Percentiles rank a stretch among this genome's conserved stretches.
Evolutionary conservation across 352 stramenopile species (phyloP).

Genomic region (Globisporangium heterothallicum): DNA sequence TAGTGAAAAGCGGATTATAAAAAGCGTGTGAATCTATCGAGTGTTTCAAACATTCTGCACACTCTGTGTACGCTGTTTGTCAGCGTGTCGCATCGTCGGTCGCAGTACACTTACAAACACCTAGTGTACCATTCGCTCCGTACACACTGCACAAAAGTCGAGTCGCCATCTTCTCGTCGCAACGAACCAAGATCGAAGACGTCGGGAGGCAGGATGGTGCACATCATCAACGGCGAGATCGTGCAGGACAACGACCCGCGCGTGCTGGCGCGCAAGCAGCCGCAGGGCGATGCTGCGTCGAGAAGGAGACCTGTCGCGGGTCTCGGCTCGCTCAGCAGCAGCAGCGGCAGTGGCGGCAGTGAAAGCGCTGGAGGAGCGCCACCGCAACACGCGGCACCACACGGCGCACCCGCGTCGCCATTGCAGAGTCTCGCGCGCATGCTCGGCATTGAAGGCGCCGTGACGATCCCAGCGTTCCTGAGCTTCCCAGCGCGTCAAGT

Average conservation of each 20-base stretch:
- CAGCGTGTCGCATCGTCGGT: no score
- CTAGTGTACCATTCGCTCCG: no score
- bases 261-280: constrained; percentile 28
- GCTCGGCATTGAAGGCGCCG: constrained; percentile 54
- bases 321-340: constrained; percentile 16
- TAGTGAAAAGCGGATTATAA: no score
- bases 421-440: constrained; percentile 41
- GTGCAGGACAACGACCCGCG: constrained; percentile 78
- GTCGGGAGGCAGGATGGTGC: constrained; percentile 50
- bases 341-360: not conserved
- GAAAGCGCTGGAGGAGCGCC: constrained; percentile 1
- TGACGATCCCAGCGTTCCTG: constrained; percentile 57
- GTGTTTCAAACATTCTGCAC: no score
- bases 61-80: no score
- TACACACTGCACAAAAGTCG: no score
- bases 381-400: not conserved
- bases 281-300: not conserved
- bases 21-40: no score
- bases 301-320: constrained; percentile 13
- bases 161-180: no score
- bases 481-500: constrained; percentile 44
- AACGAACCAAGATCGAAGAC: not conserved
- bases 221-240: constrained; percentile 89
- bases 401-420: constrained; percentile 21
- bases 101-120: no score